A percentile compares a stretch with the other conserved stretches of the same genome.
Conservation (phyloP, 352 stramenopile genomes). For the Phytopythium helicoides region DNA sequence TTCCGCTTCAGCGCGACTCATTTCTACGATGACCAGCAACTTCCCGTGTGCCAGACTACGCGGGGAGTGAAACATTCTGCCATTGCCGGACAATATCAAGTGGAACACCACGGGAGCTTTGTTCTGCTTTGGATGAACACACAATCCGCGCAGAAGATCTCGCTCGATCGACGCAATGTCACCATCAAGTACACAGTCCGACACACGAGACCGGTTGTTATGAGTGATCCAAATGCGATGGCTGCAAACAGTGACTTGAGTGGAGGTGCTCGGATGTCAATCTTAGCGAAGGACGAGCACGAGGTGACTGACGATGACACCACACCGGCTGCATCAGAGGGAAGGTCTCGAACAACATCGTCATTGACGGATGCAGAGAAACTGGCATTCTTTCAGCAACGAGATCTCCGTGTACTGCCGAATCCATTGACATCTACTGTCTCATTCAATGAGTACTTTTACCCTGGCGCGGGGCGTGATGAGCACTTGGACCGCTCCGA, state of each 20-base stretch:
- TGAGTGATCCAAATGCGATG: not conserved
- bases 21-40: conserved; percentile 52
- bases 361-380: conserved; percentile 50
- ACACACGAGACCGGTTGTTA: conserved; percentile 33
- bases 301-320: conserved; percentile 6
- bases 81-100: conserved; percentile 44
- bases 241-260: not conserved
- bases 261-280: not conserved
- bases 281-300: conserved; percentile 10
- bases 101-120: conserved; percentile 64
- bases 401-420: conserved; percentile 43
- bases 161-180: conserved; percentile 53
- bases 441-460: conserved; percentile 73
- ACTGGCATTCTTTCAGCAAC: conserved; percentile 47
- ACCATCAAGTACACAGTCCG: conserved; percentile 59
- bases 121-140: conserved; percentile 77
- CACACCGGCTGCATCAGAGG: not conserved
- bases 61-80: conserved; percentile 59
- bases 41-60: conserved; percentile 48
- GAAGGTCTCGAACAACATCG: not conserved
- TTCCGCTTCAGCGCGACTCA: conserved; percentile 64
- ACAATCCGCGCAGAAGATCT: conserved; percentile 46
- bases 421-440: conserved; percentile 72
- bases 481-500: not conserved
- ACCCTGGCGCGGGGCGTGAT: conserved; percentile 3